These are phyloP conservation scores for Diaporthe vaccinii DNA, from an alignment of 2,329 filamentous ascomycete genomes.

Conservation along the genomic window DNA sequence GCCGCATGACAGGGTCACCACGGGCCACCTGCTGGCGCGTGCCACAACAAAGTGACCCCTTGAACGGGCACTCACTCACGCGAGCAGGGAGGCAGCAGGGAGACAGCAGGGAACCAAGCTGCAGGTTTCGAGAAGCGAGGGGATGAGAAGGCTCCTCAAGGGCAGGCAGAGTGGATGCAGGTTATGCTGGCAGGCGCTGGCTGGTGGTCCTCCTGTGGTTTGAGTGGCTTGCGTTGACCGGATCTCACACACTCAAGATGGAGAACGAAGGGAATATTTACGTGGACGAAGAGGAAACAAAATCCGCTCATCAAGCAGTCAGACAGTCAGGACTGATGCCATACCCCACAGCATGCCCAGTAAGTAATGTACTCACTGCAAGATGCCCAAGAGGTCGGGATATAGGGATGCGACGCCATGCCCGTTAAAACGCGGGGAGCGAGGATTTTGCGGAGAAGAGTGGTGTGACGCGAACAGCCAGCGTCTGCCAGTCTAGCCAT, in stretches of 20 bases:
- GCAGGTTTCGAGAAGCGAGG: conserved; percentile 26
- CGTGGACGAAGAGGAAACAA: neutral
- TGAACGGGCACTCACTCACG: conserved; percentile 17
- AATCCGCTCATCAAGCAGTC: neutral
- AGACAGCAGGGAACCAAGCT: conserved; percentile 21
- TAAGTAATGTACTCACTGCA: neutral
- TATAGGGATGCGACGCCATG: conserved; percentile 25
- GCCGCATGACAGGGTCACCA: conserved; percentile 34
- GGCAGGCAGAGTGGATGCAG: conserved; percentile 21
- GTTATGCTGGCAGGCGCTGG: conserved; percentile 8
- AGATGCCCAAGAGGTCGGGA: neutral
- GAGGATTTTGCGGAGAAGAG: conserved; percentile 32
- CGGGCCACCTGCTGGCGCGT: conserved; percentile 30
- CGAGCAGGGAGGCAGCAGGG: conserved; percentile 18
- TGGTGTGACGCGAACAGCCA: conserved; percentile 28
- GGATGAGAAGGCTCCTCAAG: conserved; percentile 8
- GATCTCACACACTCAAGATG: conserved; percentile 16
- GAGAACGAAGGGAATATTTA: neutral
- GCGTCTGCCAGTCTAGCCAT: conserved; percentile 25
- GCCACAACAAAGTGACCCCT: conserved; percentile 35
- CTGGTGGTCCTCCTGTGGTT: conserved; percentile 12
- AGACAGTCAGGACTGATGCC: neutral
- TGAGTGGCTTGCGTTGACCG: conserved; percentile 16
- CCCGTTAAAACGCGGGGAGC: conserved; percentile 30
- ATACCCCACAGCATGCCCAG: neutral